Evolutionary conservation across 2,329 filamentous ascomycete genomes (phyloP), one percentile per base, ranked within the genome.

Genomic region (Xylaria sp.): DNA sequence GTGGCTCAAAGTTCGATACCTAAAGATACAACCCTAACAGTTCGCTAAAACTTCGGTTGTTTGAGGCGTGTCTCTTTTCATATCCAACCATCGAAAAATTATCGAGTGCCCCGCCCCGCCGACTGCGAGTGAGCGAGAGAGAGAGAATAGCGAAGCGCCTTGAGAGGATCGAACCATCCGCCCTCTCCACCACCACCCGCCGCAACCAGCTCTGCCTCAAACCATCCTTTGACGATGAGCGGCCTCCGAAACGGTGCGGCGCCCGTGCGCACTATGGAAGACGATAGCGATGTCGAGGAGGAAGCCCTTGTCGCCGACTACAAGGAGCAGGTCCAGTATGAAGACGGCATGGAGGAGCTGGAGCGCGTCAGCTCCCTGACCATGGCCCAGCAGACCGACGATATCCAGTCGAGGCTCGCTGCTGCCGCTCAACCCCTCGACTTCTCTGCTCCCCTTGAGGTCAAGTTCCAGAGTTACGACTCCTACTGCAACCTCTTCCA

Each of bases 401-500:
- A 98, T 80, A 93, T 99, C 77, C 94, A 98, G 84, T 92, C 93
- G 72, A 92, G 96, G 81, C 88, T 99, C 72, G 91, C 91, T 73
- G 93, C 94, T 74, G 96, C 96, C 68, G 96, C 96, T 73, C 95
- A 96, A 78, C 96, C 96, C 60, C 87, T 99, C 74, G 96, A 99
- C 81, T 98, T 97, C 83, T 94, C 96, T 79, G 96, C 96, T 57
- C 93, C 94, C 40, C 88, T 99, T 65, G 96, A 98, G 83, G 93
- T 93, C 81, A 98, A 98, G 85, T 97, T 98, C 85, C 91, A 93
- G 82, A 97, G 94, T 85, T 99, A 99, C 87, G 96, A 99, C 85
- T 93, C 93, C 81, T 99, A 99, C 88, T 99, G 96, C 90, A 97
- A 93, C 83, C 86, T 99, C 77, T 99, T 99, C 86, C 96, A 99